Percentiles rank a stretch among this genome's conserved stretches.
These are phyloP conservation scores for Pseudoscleropodium purum DNA, from an alignment of 225 moss, liverwort and hornwort species.

Conservation along the genomic window DNA sequence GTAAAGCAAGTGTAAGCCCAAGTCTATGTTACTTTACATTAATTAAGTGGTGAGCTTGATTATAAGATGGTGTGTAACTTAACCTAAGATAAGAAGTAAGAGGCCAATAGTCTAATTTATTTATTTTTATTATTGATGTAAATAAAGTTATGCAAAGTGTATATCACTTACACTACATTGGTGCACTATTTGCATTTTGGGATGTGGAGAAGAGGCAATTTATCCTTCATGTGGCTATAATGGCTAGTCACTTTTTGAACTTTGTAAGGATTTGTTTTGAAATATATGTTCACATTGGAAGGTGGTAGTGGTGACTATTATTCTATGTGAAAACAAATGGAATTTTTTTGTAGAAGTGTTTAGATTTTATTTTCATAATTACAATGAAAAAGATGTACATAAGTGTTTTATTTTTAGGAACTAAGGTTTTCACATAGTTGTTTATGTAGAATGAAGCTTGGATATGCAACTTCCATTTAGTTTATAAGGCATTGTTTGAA, in stretches of 20 bases:
- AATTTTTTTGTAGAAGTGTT: neutral
- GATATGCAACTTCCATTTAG: too few relatives aligned
- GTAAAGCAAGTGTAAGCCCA: too few relatives aligned
- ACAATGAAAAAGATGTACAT: neutral
- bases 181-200: neutral
- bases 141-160: neutral
- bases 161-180: neutral
- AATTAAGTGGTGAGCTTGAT: too few relatives aligned
- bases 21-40: too few relatives aligned
- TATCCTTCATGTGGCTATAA: neutral
- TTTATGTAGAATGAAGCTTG: too few relatives aligned
- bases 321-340: neutral
- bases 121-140: neutral
- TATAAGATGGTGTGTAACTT: neutral
- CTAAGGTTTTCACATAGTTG: neutral
- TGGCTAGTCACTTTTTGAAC: neutral
- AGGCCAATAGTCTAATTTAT: neutral
- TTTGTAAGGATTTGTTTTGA: neutral
- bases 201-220: neutral
- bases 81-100: neutral
- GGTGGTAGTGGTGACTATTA: neutral
- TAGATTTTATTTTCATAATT: neutral
- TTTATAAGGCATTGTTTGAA: too few relatives aligned
- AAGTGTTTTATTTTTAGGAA: neutral
- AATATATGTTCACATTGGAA: neutral